Evolutionary conservation across 75 land plant species (phyloP).

Genomic region (Azolla pinnata): DNA sequence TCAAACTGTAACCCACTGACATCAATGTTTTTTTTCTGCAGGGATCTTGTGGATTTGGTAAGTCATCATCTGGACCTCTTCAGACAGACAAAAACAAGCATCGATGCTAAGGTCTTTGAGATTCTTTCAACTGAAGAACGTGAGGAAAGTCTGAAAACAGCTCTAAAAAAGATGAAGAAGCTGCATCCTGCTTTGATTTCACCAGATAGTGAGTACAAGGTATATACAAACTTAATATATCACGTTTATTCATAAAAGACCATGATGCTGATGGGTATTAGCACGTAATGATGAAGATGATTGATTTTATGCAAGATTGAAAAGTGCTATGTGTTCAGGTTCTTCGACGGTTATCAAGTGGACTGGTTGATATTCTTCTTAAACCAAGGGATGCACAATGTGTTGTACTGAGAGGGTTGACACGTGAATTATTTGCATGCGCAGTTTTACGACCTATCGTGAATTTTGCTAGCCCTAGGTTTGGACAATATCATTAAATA

Average conservation of each 20-base stretch:
- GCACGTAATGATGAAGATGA: too few species aligned
- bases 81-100: conserved; percentile 51
- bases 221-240: conserved; percentile 23
- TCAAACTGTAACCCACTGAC: background rate
- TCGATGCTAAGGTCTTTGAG: conserved; percentile 69
- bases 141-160: conserved; percentile 78
- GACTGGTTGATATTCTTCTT: conserved; percentile 60
- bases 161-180: conserved; percentile 53
- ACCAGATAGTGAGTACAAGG: conserved; percentile 84
- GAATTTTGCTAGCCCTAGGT: conserved; percentile 87
- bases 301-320: too few species aligned
- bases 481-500: too few species aligned
- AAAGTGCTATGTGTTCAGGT: too few species aligned
- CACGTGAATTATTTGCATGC: conserved; percentile 77
- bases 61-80: conserved; percentile 88
- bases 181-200: conserved; percentile 94
- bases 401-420: conserved; percentile 49
- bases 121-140: conserved; percentile 73
- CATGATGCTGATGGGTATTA: too few species aligned
- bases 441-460: conserved; percentile 83
- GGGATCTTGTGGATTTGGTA: conserved; percentile 77
- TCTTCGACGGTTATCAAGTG: conserved; percentile 69
- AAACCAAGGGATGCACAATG: conserved; percentile 72
- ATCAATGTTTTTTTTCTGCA: conserved; percentile 12
- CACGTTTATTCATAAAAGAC: too few species aligned